Percentiles rank a stretch among this genome's conserved stretches.
phyloP scores from a whole-genome alignment of 257 asterid genomes.

The Scutellaria minor region DNA sequence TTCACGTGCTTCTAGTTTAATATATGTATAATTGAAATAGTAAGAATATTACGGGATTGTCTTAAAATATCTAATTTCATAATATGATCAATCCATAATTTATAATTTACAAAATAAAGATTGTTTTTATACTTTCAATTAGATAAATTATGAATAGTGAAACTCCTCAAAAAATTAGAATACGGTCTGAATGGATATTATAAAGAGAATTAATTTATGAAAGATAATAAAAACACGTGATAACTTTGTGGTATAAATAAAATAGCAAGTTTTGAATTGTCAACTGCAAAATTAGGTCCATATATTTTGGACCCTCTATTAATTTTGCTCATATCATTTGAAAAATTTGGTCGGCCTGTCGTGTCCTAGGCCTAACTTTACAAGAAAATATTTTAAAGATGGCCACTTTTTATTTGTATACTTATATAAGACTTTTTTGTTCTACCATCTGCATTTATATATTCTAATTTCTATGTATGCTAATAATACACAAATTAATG shows the following conservation, averaged over 20 bases:
- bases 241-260: not conserved
- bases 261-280: slow-evolving; percentile 31
- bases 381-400: slow-evolving; percentile 18
- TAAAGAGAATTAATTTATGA: not conserved
- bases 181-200: no score
- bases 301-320: slow-evolving; percentile 3
- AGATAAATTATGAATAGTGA: no score
- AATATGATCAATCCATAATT: no score
- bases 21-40: not conserved
- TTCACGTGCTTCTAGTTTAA: slow-evolving; percentile 8
- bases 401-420: not conserved
- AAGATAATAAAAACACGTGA: not conserved
- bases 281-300: slow-evolving; percentile 21
- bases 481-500: no score
- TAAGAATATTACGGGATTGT: not conserved
- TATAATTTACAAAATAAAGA: no score
- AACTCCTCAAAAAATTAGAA: no score
- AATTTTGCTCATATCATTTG: slow-evolving; percentile 31
- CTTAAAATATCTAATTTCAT: no score
- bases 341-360: slow-evolving; percentile 36
- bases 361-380: slow-evolving; percentile 43
- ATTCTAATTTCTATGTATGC: no score
- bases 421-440: slow-evolving; percentile 3
- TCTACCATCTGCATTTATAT: not conserved
- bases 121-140: no score